A percentile compares a stretch with the other conserved stretches of the same genome.
Conservation (phyloP, 352 stramenopile species). For the Thraustochytrium sp. region DNA sequence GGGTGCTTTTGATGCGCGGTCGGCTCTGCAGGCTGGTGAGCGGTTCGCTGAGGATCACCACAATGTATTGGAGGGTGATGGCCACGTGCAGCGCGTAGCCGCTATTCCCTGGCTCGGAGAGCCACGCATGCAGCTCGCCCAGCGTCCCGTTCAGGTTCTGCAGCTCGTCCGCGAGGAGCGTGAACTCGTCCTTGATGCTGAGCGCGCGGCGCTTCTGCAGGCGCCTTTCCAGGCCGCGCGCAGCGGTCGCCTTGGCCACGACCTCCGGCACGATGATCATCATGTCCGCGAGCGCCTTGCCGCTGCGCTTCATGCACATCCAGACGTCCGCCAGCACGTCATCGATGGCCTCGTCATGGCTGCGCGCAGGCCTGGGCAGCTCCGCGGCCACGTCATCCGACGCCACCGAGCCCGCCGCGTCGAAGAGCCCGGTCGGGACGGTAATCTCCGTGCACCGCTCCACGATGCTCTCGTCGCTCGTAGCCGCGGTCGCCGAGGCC, state of each 20-base stretch:
- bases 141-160: not conserved
- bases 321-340: not conserved
- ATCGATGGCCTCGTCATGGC: not conserved
- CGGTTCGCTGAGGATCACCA: not conserved
- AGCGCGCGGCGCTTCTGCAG: not conserved
- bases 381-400: too few species aligned
- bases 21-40: not conserved
- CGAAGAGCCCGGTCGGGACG: too few species aligned
- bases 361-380: too few species aligned
- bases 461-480: too few species aligned
- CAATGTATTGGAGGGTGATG: constrained; percentile 9
- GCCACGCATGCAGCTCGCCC: not conserved
- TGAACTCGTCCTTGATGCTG: not conserved
- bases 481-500: too few species aligned
- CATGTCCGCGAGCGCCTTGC: not conserved
- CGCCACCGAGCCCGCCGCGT: too few species aligned
- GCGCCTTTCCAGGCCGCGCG: not conserved
- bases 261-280: not conserved
- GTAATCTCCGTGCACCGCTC: too few species aligned
- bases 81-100: not conserved
- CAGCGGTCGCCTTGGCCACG: not conserved
- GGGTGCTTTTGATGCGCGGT: not conserved
- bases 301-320: not conserved
- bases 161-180: not conserved
- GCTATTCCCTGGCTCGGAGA: not conserved